phyloP scores from a whole-genome alignment of 2,329 filamentous ascomycete species.

The Trichophyton schoenleinii region DNA sequence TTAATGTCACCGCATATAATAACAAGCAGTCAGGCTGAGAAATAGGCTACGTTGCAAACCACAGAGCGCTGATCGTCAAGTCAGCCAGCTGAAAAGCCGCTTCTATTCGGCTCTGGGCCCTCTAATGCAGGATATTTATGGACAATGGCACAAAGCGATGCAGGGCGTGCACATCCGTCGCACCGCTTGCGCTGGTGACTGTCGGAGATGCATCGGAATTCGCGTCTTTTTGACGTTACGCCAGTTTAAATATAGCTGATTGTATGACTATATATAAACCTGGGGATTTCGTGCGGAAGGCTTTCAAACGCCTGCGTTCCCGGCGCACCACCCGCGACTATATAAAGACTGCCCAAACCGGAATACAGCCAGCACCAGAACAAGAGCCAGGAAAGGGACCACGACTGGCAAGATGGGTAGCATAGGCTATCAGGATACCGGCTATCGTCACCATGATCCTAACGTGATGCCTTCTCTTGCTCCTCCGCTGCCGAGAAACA shows the following conservation, averaged over 20 bases:
- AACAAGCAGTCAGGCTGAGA: background rate
- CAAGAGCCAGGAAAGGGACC: background rate
- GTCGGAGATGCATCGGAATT: background rate
- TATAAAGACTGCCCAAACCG: background rate
- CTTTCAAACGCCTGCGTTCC: background rate
- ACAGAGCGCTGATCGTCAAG: background rate
- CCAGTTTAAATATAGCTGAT: background rate
- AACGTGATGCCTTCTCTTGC: conserved; percentile 37
- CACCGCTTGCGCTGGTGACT: background rate
- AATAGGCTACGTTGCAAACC: background rate
- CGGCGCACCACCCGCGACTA: no score
- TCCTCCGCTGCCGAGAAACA: conserved; percentile 26
- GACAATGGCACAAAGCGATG: background rate
- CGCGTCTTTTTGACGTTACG: background rate
- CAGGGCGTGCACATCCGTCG: background rate
- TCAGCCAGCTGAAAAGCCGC: background rate
- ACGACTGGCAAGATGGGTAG: background rate
- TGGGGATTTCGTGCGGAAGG: background rate
- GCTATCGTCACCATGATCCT: conserved; percentile 5
- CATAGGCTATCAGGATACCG: background rate
- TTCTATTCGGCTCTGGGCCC: background rate
- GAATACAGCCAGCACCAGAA: background rate
- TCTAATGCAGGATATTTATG: background rate
- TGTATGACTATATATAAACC: background rate
- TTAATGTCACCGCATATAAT: no score